Evolutionary conservation across 176 grass and related monocot species (phyloP), one percentile per base, ranked within the genome.

Genomic region (Zoysia japonica): DNA sequence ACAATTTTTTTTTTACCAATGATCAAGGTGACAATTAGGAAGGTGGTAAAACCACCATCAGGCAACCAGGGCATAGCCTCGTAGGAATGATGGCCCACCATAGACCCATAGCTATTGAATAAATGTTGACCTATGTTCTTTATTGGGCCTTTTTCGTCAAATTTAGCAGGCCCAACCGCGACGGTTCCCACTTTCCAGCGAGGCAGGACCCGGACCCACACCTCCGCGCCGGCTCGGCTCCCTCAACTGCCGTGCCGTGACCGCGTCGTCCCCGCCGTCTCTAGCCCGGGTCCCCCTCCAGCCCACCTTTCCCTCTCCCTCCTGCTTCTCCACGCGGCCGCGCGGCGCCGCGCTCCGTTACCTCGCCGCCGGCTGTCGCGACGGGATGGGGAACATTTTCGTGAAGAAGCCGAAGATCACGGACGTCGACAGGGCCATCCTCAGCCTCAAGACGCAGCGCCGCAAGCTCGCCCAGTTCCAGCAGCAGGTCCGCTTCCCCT

Each of bases 351-450:
- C 55, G 54, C 11, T 55, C 66, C 61, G 74, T 40, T 50, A 49
- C 79, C 74, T 55, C 67, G 80, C 61, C 63, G 70, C 11, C 69
- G 70, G 81, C 70, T 70, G 53, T 12, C 6, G 1, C 44, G 20
- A 0, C 20, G 35, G 79, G 76, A 99, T 99, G 96, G 96, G 96
- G 84, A 99, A 99, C 89, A 69, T 99, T 28, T 95, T 99, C 84
- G 88, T 86, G 90, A 99, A 99, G 96, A 95, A 99, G 80, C 92
- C 90, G 19, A 99, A 99, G 86, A 88, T 99, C 82, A 95, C 96
- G 42, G 96, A 99, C 17, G 96, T 99, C 8, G 96, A 99, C 88
- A 89, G 87, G 74, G 92, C 96, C 51, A 99, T 99, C 85, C 84
- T 99, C 72, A 77, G 88, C 76, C 96, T 99, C 88, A 99, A 89